phyloP scores from a whole-genome alignment of 2,329 filamentous ascomycete species.

The Ploettnerulaceae sp. region DNA sequence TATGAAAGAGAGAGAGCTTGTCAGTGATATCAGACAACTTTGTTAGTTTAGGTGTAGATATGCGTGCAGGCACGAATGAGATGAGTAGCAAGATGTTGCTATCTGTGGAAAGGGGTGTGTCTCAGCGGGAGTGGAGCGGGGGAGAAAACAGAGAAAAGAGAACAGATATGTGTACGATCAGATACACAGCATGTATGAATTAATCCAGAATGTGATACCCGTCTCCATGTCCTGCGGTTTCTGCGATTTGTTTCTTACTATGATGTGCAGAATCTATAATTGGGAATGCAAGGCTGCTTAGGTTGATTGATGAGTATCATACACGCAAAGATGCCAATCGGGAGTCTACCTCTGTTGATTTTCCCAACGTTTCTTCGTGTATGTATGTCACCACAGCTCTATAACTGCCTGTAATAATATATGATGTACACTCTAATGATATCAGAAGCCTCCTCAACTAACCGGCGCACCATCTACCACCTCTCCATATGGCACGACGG shows the following conservation, averaged over 20 bases:
- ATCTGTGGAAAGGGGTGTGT: neutral
- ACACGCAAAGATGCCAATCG: too few relatives aligned
- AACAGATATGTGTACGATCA: conserved; percentile 18
- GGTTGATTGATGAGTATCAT: too few relatives aligned
- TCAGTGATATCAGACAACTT: neutral
- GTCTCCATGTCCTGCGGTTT: too few relatives aligned
- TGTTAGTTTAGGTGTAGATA: conserved; percentile 12
- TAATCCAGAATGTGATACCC: conserved; percentile 22
- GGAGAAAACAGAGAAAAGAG: conserved; percentile 5
- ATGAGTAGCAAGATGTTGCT: neutral
- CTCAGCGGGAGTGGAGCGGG: neutral
- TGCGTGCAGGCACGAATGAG: conserved; percentile 19
- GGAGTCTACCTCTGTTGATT: too few relatives aligned
- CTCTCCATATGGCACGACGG: conserved; percentile 42
- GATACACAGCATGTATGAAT: conserved; percentile 11
- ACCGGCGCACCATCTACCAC: conserved; percentile 43
- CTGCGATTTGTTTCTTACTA: too few relatives aligned
- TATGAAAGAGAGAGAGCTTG: neutral
- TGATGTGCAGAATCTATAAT: too few relatives aligned
- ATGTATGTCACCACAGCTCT: too few relatives aligned
- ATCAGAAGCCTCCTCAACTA: neutral
- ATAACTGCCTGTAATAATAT: too few relatives aligned
- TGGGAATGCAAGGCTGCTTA: too few relatives aligned
- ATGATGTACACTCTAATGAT: too few relatives aligned
- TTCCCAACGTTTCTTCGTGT: too few relatives aligned